These are phyloP conservation scores for Tylopilus subfusipes DNA, from an alignment of 768 basidiomycete species.

Conservation along the genomic window DNA sequence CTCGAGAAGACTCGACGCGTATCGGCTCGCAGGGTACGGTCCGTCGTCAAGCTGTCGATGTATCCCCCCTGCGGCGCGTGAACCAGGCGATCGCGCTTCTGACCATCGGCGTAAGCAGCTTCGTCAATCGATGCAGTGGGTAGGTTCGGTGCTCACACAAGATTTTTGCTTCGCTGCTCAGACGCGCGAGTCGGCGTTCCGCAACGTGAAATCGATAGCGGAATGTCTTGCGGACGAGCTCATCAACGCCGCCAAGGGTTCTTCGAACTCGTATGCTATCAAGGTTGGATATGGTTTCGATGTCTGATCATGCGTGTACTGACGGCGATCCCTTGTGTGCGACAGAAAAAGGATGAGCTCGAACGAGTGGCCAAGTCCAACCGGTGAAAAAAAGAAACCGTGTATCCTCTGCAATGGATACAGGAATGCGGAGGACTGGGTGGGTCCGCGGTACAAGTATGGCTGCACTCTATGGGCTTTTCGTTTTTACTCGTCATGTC, in stretches of 20 bases:
- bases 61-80: constrained; percentile 95
- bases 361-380: constrained; percentile 99
- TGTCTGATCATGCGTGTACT: background rate
- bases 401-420: background rate
- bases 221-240: constrained; percentile 99
- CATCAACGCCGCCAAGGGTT: constrained; percentile 99
- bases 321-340: background rate
- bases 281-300: constrained; percentile 54
- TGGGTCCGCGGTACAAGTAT: constrained; percentile 16
- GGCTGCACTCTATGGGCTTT: constrained; percentile 24
- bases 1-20: constrained; percentile 99
- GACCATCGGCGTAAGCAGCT: constrained; percentile 81
- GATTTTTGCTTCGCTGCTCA: constrained; percentile 28
- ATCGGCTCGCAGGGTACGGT: constrained; percentile 99
- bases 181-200: constrained; percentile 99
- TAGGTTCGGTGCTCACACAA: background rate
- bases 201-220: constrained; percentile 98
- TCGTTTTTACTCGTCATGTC: constrained; percentile 3
- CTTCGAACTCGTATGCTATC: constrained; percentile 99
- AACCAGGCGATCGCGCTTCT: constrained; percentile 96
- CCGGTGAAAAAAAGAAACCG: constrained; percentile 75
- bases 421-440: constrained; percentile 5
- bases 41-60: constrained; percentile 99
- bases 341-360: constrained; percentile 96
- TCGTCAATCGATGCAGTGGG: background rate